A percentile compares a stretch with the other conserved stretches of the same genome.
Evolutionary conservation across 148 eudicot species (phyloP).

Genomic region (Diospyros kaki): DNA sequence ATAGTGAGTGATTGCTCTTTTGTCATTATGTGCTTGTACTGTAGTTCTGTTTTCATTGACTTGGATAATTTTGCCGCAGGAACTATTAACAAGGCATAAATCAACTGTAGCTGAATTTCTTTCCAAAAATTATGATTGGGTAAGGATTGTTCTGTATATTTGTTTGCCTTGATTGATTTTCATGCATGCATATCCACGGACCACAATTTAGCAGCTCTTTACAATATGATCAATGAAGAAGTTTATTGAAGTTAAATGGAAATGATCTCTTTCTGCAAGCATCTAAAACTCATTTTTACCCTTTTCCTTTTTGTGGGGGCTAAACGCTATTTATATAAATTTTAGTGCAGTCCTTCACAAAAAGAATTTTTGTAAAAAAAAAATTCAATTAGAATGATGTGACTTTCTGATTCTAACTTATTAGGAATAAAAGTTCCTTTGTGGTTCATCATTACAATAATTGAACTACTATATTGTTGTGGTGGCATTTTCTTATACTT

Average conservation of each 20-base stretch:
- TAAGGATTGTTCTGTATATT: conserved; percentile 20
- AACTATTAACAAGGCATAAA: conserved; percentile 93
- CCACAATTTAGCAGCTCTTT: neutral
- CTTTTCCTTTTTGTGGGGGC: neutral
- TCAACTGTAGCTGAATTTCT: conserved; percentile 96
- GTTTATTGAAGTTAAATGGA: neutral
- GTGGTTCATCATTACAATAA: too few relatives aligned
- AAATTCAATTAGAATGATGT: too few relatives aligned
- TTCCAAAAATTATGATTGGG: conserved; percentile 86
- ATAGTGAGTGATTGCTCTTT: neutral
- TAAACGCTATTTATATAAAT: too few relatives aligned
- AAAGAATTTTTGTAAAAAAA: too few relatives aligned
- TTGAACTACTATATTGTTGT: too few relatives aligned
- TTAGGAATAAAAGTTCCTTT: too few relatives aligned
- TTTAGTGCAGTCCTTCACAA: too few relatives aligned
- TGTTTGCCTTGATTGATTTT: neutral
- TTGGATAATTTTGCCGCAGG: conserved; percentile 46
- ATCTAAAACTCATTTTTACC: neutral
- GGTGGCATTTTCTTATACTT: too few relatives aligned
- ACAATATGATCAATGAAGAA: neutral
- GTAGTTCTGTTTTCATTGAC: neutral
- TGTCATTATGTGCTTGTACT: neutral
- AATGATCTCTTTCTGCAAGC: neutral
- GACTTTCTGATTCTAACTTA: too few relatives aligned
- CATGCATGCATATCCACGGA: neutral